A percentile compares a stretch with the other conserved stretches of the same genome.
phyloP scores from a whole-genome alignment of 1,139 yeast genomes.

The Eremothecium cymbalariae region DNA sequence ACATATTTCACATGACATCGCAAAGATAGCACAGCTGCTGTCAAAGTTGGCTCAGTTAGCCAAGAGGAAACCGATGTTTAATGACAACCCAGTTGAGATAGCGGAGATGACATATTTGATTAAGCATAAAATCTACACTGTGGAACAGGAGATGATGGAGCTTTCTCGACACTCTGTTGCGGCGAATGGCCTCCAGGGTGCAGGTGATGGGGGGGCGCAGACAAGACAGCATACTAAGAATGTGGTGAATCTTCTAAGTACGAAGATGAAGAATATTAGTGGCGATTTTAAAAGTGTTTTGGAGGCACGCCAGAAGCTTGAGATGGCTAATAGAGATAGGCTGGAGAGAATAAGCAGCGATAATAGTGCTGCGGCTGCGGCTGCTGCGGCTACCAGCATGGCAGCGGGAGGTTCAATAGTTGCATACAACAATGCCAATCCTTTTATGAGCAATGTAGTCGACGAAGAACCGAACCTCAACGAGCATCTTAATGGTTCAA shows the following conservation, averaged over 20 bases:
- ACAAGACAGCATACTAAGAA: conserved; percentile 56
- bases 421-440: conserved; percentile 31
- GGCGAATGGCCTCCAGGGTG: conserved; percentile 42
- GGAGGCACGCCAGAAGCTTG: conserved; percentile 79
- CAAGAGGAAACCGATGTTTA: conserved; percentile 84
- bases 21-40: conserved; percentile 77
- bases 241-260: conserved; percentile 77
- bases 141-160: conserved; percentile 60
- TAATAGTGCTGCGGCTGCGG: background rate
- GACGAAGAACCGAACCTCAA: conserved; percentile 27
- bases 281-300: conserved; percentile 86
- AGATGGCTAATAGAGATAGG: conserved; percentile 70
- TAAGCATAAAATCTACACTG: conserved; percentile 83
- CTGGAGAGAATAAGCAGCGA: conserved; percentile 57
- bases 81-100: conserved; percentile 89
- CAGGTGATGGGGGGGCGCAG: conserved; percentile 40
- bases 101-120: conserved; percentile 87
- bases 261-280: conserved; percentile 83
- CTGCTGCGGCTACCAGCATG: background rate
- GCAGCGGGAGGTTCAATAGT: conserved; percentile 8
- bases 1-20: conserved; percentile 78
- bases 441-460: conserved; percentile 30
- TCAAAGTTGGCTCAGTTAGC: conserved; percentile 79
- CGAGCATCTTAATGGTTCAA: conserved; percentile 18
- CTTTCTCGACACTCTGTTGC: conserved; percentile 31